Evolutionary conservation across 192 early-diverging fungal species (phyloP), one percentile per base, ranked within the genome.

Genomic region (Rhizophagus prolifer): DNA sequence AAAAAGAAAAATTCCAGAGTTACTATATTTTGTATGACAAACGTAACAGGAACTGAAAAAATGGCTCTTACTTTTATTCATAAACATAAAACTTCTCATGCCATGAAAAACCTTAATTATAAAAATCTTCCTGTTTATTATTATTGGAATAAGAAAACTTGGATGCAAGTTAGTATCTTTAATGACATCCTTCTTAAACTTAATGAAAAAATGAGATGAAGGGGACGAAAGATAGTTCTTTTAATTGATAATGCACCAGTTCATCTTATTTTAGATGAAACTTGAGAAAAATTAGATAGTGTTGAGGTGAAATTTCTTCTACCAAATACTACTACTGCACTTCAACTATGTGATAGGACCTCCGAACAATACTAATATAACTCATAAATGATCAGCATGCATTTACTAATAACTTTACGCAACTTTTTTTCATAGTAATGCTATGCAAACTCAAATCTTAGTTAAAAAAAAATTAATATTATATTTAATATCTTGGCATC

Each of bases 21-120:
- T n/a, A n/a, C n/a, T n/a, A n/a, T n/a, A n/a, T n/a, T n/a, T n/a
- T n/a, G n/a, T n/a, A n/a, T n/a, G n/a, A 58, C 54, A 47, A 44
- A 70, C 44, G 13, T 47, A 3, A 16, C 30, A 46, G 68, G 36
- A 70, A 44, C 36, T 38, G 68, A 70, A 70, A 70, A 70, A 47
- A 70, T 70, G 31, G 44, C 36, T 13, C 36, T 70, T 70, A 44
- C 14, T 19, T 70, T 70, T 70, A 70, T 70, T 70, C 26, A 70
- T 26, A 0, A 23, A 70, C 36, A 38, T 23, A 70, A 70, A 70
- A 70, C 14, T 13, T 14, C 36, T n/a, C n/a, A n/a, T n/a, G n/a
- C n/a, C n/a, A n/a, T n/a, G n/a, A n/a, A n/a, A n/a, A n/a, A n/a
- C n/a, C n/a, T n/a, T n/a, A n/a, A 70, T 5, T 70, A 70, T 70